Percentiles rank a stretch among this genome's conserved stretches.
Evolutionary conservation across 2,329 filamentous ascomycete species (phyloP).

Genomic region (Pyrenophora tritici-repentis): DNA sequence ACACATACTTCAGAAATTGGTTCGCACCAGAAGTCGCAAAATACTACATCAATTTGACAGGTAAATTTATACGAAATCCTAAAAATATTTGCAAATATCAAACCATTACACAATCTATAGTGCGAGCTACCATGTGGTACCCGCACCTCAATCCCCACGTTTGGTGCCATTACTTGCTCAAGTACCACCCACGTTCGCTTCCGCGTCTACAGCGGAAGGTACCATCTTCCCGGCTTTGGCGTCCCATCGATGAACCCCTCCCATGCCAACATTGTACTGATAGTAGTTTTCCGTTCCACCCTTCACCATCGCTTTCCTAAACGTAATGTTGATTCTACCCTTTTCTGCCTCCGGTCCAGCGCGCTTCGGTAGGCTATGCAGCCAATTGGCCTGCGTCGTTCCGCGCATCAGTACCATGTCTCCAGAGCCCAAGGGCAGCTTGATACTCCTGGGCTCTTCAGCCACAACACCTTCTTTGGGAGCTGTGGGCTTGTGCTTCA

Average conservation of each 20-base stretch:
- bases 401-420: slow-evolving; percentile 83
- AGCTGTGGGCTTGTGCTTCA: slow-evolving; percentile 73
- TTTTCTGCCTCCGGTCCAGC: slow-evolving; percentile 65
- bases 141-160: background rate
- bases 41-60: too few relatives aligned
- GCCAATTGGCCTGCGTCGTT: slow-evolving; percentile 71
- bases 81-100: too few relatives aligned
- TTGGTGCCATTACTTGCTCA: background rate
- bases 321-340: slow-evolving; percentile 76
- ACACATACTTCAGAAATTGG: too few relatives aligned
- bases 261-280: slow-evolving; percentile 77
- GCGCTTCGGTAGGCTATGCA: slow-evolving; percentile 78
- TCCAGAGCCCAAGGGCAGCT: slow-evolving; percentile 64
- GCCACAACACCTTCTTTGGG: slow-evolving; percentile 38
- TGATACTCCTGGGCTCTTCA: slow-evolving; percentile 52
- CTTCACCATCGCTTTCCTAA: slow-evolving; percentile 71
- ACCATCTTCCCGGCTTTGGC: slow-evolving; percentile 58
- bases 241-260: slow-evolving; percentile 72
- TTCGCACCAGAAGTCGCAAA: too few relatives aligned
- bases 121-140: too few relatives aligned
- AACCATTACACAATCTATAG: too few relatives aligned
- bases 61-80: too few relatives aligned
- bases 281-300: slow-evolving; percentile 83
- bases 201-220: slow-evolving; percentile 33
- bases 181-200: background rate